Base-by-base conservation (phyloP, 1,139 yeast species). In the Debaryomyces sp. region DNA sequence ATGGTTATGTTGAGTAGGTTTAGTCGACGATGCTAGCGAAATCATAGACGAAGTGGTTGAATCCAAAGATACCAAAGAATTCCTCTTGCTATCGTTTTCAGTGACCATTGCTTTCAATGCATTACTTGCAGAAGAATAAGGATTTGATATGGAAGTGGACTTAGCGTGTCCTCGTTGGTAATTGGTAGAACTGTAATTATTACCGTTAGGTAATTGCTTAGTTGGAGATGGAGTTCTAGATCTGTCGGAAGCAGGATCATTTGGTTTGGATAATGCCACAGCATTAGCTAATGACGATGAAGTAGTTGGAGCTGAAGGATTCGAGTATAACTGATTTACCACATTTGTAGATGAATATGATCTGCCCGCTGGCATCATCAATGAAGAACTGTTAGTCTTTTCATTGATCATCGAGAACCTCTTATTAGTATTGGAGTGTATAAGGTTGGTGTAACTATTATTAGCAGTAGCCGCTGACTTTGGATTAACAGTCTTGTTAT, bases 71-170 rank as follows among this genome's bases (percentile, higher is more conserved):
- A 60, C 43, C 7, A 56, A 43, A n/a, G 68, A 61, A 43, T 51
- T 56, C 38, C 66, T 47, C 47, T 58, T 60, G 40, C 34, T 63
- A 47, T 68, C 62, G 26, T 65, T 62, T 44, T 77, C 80, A 45
- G 64, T 62, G 13, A 83, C 89, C 44, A 85, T 85, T 0, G 90
- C 89, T 60, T 84, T 87, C 53, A 85, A 70, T 10, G 86, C 90
- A 51, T 75, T 62, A 41, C 87, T 81, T 8, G 89, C 89, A 7
- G 87, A 72, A 3, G 81, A 69, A 52, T 67, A 68, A 18, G 66
- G 48, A 43, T 57, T 59, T 9, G 73, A 64, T 45, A 69, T 56
- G 5, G 76, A 68, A 6, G 74, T 67, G n/a, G 77, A 59, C 54
- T 68, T 70, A 40, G 68, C 50, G 51, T 71, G 75, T 17, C 73